phyloP scores from a whole-genome alignment of 2,329 filamentous ascomycete genomes.

The Fusarium oxysporum region DNA sequence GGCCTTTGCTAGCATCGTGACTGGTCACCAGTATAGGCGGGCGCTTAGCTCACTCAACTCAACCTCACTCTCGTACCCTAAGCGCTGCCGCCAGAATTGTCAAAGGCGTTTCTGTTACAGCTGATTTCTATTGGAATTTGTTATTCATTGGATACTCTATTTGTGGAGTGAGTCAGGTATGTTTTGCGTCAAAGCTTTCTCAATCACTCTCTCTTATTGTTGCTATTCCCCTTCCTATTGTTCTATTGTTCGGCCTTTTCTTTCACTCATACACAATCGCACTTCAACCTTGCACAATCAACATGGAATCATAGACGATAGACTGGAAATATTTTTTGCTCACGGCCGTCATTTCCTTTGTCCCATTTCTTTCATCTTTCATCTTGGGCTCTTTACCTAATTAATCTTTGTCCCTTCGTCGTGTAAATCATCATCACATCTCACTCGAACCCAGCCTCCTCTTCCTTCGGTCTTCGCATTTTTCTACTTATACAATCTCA shows the following conservation, averaged over 20 bases:
- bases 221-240: constrained; percentile 31
- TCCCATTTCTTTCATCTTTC: constrained; percentile 31
- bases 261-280: constrained; percentile 29
- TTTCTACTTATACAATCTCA: constrained; percentile 18
- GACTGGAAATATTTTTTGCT: constrained; percentile 30
- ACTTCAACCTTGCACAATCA: constrained; percentile 27
- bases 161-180: constrained; percentile 43
- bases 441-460: constrained; percentile 1
- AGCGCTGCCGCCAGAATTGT: constrained; percentile 43
- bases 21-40: constrained; percentile 38
- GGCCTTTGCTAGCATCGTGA: constrained; percentile 33
- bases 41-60: constrained; percentile 42
- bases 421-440: constrained; percentile 22
- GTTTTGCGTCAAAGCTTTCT: constrained; percentile 22
- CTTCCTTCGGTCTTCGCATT: constrained; percentile 11
- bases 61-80: constrained; percentile 30
- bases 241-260: constrained; percentile 30
- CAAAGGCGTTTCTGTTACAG: constrained; percentile 33
- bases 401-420: constrained; percentile 28
- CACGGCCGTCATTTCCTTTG: constrained; percentile 36
- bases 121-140: constrained; percentile 19
- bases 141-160: constrained; percentile 37
- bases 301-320: constrained; percentile 45
- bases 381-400: constrained; percentile 24
- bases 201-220: constrained; percentile 44